Percentiles rank a stretch among this genome's conserved stretches.
Evolutionary conservation across 805 yeast genomes (phyloP).

Genomic region (Saccharomyces paradoxus): DNA sequence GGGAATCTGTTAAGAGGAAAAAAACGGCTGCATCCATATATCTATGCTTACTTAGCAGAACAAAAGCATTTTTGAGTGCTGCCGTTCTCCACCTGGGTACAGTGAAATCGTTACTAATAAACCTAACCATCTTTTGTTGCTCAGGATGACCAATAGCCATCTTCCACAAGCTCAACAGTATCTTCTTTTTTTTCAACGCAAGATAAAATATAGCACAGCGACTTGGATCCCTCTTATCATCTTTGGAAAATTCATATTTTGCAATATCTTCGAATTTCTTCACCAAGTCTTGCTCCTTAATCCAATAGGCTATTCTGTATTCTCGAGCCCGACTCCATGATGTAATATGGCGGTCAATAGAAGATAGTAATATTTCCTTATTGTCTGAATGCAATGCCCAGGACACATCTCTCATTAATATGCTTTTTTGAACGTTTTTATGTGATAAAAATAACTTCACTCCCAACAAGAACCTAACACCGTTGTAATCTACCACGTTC

Average conservation of each 20-base stretch:
- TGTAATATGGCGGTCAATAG: conserved; percentile 33
- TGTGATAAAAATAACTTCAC: conserved; percentile 57
- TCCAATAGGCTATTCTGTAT: conserved; percentile 70
- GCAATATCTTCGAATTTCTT: conserved; percentile 63
- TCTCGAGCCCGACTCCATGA: conserved; percentile 55
- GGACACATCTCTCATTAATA: conserved; percentile 71
- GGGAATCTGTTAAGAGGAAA: conserved; percentile 67
- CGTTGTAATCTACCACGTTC: conserved; percentile 40
- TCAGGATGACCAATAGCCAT: conserved; percentile 69
- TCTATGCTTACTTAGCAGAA: conserved; percentile 78
- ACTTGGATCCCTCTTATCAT: conserved; percentile 61
- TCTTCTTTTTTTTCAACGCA: conserved; percentile 68
- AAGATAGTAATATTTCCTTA: conserved; percentile 54
- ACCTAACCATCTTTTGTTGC: conserved; percentile 70
- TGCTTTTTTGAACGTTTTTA: conserved; percentile 38
- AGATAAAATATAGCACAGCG: conserved; percentile 65
- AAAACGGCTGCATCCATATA: conserved; percentile 82
- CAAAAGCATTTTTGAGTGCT: conserved; percentile 89
- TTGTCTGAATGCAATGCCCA: conserved; percentile 86
- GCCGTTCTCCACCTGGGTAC: conserved; percentile 78
- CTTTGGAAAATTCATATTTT: conserved; percentile 53
- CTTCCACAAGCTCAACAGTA: conserved; percentile 77
- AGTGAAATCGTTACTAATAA: conserved; percentile 67
- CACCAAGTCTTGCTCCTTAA: conserved; percentile 37
- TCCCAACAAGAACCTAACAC: conserved; percentile 63